Evolutionary conservation across 495 filamentous ascomycete species (phyloP).

Genomic region (Tetracladium setigerum): DNA sequence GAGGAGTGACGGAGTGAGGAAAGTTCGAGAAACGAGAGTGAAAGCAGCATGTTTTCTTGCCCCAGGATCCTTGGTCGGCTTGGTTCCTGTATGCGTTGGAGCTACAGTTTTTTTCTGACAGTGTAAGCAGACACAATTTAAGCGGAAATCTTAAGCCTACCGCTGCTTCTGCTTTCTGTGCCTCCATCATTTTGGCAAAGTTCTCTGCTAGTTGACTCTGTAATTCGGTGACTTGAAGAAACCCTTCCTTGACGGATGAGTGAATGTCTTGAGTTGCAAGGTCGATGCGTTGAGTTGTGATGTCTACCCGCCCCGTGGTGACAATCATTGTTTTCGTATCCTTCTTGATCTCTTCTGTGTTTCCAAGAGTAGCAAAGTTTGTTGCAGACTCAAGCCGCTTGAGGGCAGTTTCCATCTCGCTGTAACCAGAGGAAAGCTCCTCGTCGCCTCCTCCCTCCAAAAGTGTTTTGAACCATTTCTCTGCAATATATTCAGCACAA

Average conservation of each 20-base stretch:
- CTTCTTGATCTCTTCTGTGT: constrained; percentile 14
- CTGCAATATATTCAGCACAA: too few relatives aligned
- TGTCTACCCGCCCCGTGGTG: too few relatives aligned
- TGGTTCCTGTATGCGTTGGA: neutral
- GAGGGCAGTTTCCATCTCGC: constrained; percentile 15
- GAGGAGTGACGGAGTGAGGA: too few relatives aligned
- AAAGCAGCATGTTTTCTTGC: neutral
- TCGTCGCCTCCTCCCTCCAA: constrained; percentile 12
- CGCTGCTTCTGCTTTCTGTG: constrained; percentile 10
- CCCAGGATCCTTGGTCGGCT: neutral
- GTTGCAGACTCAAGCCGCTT: constrained; percentile 16
- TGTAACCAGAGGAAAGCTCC: constrained; percentile 15
- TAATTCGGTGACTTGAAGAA: constrained; percentile 2
- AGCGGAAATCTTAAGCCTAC: neutral
- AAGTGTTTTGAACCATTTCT: too few relatives aligned
- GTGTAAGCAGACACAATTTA: neutral
- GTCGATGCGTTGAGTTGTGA: too few relatives aligned
- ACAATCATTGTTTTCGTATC: constrained; percentile 1
- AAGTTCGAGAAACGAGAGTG: neutral
- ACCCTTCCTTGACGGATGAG: too few relatives aligned
- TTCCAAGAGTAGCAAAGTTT: constrained; percentile 17
- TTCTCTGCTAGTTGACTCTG: constrained; percentile 11
- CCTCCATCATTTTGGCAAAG: constrained; percentile 11
- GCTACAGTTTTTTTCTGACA: neutral
- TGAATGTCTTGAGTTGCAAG: too few relatives aligned